phyloP scores from a whole-genome alignment of 148 eudicot species.

The Rhododendron griersonianum region DNA sequence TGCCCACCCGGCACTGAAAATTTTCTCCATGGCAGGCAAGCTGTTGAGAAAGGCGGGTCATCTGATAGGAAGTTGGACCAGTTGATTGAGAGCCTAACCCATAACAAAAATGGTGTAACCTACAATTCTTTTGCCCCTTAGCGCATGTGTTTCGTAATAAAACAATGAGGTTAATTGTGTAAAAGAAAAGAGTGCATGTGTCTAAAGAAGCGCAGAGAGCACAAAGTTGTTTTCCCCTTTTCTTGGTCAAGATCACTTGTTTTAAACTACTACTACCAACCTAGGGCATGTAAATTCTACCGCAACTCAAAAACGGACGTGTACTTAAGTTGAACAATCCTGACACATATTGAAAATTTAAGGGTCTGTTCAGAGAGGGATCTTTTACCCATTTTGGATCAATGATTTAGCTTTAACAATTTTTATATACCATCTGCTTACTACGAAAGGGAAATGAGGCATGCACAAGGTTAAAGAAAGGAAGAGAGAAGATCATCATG shows the following conservation, averaged over 20 bases:
- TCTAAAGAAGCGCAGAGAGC: not conserved
- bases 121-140: not conserved
- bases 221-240: not conserved
- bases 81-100: not conserved
- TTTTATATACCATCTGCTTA: too few relatives aligned
- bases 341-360: too few relatives aligned
- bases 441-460: not conserved
- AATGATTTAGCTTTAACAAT: too few relatives aligned
- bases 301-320: too few relatives aligned
- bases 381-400: not conserved
- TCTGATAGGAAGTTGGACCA: not conserved
- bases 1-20: too few relatives aligned
- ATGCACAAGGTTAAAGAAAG: not conserved
- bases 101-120: not conserved
- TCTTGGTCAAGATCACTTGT: not conserved
- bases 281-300: too few relatives aligned
- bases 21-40: not conserved
- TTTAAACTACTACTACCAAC: not conserved
- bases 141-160: not conserved
- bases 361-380: too few relatives aligned
- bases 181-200: not conserved
- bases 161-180: too few relatives aligned
- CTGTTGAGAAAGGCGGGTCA: not conserved
- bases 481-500: not conserved
- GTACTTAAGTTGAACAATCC: too few relatives aligned